Evolutionary conservation across 495 filamentous ascomycete species (phyloP), one percentile per base, ranked within the genome.

Genomic region (Aspergillus indologenus): DNA sequence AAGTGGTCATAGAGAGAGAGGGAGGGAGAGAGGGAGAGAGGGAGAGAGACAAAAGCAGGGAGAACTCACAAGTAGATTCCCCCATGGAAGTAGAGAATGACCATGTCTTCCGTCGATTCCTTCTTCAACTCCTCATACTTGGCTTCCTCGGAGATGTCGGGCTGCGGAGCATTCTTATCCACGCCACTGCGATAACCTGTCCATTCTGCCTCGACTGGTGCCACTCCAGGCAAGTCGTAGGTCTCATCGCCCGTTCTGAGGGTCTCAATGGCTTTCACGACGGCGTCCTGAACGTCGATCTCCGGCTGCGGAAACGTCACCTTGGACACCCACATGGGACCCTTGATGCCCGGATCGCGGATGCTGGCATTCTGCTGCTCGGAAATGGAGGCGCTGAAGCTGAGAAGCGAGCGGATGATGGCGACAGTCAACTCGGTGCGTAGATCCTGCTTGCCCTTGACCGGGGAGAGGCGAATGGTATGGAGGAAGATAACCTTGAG

Each of bases 11-110:
- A n/a, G n/a, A n/a, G n/a, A n/a, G n/a, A n/a, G n/a, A n/a, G n/a
- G n/a, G n/a, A n/a, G n/a, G n/a, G n/a, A n/a, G n/a, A n/a, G n/a
- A n/a, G n/a, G n/a, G n/a, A n/a, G n/a, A n/a, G n/a, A n/a, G n/a
- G n/a, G n/a, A n/a, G n/a, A n/a, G n/a, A n/a, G n/a, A n/a, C n/a
- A n/a, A n/a, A n/a, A n/a, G n/a, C n/a, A n/a, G n/a, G n/a, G n/a
- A n/a, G n/a, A n/a, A 70, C 74, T 68, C 56, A 81, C 79, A 74
- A 91, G 73, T 89, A 88, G n/a, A 86, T 91, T 29, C 93, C 93
- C 45, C 93, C 93, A 68, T 98, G 93, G 68, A 96, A 87, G 67
- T 91, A 96, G 24, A 96, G 75, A 1, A 96, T 71, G 0, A 90
- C 92, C 34, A 82, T 81, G n/a, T 83, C 77, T 21, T 76, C 83